Conservation (phyloP, 2,329 filamentous ascomycete species). For the Botrytis aclada region DNA sequence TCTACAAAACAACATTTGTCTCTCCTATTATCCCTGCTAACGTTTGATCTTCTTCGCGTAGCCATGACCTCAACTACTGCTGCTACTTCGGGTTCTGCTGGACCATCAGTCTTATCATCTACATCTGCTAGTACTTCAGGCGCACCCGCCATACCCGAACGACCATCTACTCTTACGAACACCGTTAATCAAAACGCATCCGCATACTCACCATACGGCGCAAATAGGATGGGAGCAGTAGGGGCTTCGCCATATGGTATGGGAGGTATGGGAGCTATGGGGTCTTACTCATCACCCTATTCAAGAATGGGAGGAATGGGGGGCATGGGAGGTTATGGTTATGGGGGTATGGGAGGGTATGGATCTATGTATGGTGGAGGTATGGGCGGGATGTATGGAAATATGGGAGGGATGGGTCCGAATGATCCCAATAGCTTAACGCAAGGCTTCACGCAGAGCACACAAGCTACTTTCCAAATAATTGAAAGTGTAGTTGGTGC, state of each 20-base stretch:
- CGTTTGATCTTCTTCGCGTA: constrained; percentile 24
- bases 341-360: constrained; percentile 45
- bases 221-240: constrained; percentile 56
- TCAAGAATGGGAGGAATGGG: constrained; percentile 29
- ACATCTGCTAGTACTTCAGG: constrained; percentile 40
- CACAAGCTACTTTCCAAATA: constrained; percentile 95
- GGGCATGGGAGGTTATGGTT: constrained; percentile 37
- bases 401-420: constrained; percentile 57
- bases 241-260: constrained; percentile 37
- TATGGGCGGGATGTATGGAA: constrained; percentile 41
- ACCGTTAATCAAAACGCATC: constrained; percentile 86
- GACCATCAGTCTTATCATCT: constrained; percentile 44
- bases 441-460: constrained; percentile 92
- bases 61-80: constrained; percentile 37
- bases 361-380: constrained; percentile 36
- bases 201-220: constrained; percentile 67
- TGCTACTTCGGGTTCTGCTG: constrained; percentile 38
- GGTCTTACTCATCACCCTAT: constrained; percentile 34
- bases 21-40: constrained; percentile 20
- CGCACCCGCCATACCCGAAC: constrained; percentile 71
- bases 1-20: constrained; percentile 11
- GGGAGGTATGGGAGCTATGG: constrained; percentile 44
- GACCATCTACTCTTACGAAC: constrained; percentile 73
- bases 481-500: constrained; percentile 95
- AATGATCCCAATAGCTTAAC: constrained; percentile 93